Evolutionary conservation across 225 moss, liverwort and hornwort species (phyloP).

Genomic region (Sphagnum contortum): DNA sequence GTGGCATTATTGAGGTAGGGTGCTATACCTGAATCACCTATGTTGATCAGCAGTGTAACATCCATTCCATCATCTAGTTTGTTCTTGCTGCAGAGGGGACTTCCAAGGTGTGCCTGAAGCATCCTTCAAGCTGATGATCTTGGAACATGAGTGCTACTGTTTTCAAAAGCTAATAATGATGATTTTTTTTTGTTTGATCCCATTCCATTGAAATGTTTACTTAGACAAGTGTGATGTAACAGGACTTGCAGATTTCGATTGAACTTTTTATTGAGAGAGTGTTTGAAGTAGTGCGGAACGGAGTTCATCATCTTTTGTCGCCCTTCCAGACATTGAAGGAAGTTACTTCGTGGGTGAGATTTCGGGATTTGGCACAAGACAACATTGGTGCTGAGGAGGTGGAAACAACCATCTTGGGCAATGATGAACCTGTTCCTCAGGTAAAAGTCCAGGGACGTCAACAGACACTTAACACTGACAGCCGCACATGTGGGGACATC

Average conservation of each 20-base stretch:
- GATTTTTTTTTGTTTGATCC: too few relatives aligned
- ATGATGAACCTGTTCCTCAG: conserved; percentile 42
- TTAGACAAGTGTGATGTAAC: conserved; percentile 6
- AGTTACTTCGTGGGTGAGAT: conserved; percentile 29
- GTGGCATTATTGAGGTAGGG: conserved; percentile 81
- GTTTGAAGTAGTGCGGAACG: conserved; percentile 43
- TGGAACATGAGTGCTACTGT: too few relatives aligned
- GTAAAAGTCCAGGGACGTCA: conserved; percentile 32
- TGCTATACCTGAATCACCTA: too few relatives aligned
- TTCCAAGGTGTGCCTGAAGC: too few relatives aligned
- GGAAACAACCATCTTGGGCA: conserved; percentile 57
- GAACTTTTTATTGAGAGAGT: conserved; percentile 56
- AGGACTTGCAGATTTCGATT: conserved; percentile 65
- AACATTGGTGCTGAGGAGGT: conserved; percentile 19
- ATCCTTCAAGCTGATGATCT: too few relatives aligned
- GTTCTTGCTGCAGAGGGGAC: too few relatives aligned
- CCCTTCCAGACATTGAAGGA: conserved; percentile 57
- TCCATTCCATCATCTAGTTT: too few relatives aligned
- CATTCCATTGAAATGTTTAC: too few relatives aligned
- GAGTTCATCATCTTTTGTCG: conserved; percentile 47
- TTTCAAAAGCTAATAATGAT: too few relatives aligned
- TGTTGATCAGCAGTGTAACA: too few relatives aligned
- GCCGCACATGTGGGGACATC: conserved; percentile 82
- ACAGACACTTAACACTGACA: conserved; percentile 62
- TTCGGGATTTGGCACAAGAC: conserved; percentile 11